Evolutionary conservation across 768 basidiomycete genomes (phyloP).

Genomic region (Macrolepiota fuliginosa): DNA sequence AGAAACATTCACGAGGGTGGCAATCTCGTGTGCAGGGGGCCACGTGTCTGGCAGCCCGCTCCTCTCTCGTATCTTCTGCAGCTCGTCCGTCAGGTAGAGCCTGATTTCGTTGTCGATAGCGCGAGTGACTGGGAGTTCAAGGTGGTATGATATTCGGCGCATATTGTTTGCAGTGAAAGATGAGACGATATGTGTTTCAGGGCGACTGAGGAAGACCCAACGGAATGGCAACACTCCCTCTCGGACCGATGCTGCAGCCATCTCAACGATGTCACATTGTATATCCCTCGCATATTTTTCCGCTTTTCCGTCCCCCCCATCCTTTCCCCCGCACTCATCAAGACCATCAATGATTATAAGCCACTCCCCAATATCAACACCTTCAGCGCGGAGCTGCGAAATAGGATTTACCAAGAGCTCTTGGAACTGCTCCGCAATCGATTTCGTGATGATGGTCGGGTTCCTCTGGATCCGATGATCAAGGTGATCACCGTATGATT

Average conservation of each 20-base stretch:
- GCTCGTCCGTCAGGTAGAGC: conserved; percentile 6
- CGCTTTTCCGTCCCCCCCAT: neutral
- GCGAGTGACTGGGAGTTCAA: conserved; percentile 6
- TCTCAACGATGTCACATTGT: neutral
- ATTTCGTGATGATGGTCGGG: neutral
- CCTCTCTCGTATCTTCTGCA: neutral
- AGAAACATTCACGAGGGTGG: neutral
- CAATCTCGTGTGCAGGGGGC: conserved; percentile 4
- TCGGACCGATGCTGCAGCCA: neutral
- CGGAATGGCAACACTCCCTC: neutral
- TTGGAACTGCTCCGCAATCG: conserved; percentile 2
- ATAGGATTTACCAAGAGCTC: conserved; percentile 6
- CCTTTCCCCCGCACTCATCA: conserved; percentile 7
- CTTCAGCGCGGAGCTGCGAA: neutral
- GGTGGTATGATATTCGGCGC: neutral
- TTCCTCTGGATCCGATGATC: neutral
- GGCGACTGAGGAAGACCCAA: conserved; percentile 12
- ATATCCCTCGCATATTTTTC: neutral
- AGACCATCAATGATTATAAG: conserved; percentile 12
- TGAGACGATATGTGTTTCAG: conserved; percentile 9
- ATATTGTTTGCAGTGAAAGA: neutral
- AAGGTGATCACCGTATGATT: neutral
- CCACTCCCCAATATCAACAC: neutral
- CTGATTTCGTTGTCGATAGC: conserved; percentile 5
- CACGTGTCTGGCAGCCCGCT: neutral